A percentile compares a stretch with the other conserved stretches of the same genome.
These are phyloP conservation scores for Malus asiatica DNA, from an alignment of 306 rosid genomes.

Conservation along the genomic window DNA sequence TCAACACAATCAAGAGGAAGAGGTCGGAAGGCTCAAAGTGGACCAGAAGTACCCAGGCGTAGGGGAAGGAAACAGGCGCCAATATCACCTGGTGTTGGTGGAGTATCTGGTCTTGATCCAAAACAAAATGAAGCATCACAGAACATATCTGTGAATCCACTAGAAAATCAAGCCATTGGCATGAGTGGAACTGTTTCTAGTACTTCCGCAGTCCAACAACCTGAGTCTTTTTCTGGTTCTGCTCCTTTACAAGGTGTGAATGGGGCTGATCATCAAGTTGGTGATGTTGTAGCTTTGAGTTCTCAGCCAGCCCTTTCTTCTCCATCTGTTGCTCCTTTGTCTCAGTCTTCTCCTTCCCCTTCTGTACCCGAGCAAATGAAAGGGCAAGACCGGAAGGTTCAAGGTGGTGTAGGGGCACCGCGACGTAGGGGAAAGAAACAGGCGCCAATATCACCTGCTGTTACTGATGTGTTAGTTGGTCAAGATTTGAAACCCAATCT, in stretches of 20 bases:
- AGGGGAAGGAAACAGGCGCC: slow-evolving; percentile 71
- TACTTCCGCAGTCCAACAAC: slow-evolving; percentile 25
- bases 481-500: slow-evolving; percentile 35
- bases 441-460: slow-evolving; percentile 24
- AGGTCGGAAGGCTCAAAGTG: slow-evolving; percentile 58
- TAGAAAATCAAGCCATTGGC: slow-evolving; percentile 37
- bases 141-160: slow-evolving; percentile 31
- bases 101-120: slow-evolving; percentile 41
- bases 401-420: slow-evolving; percentile 47
- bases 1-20: slow-evolving; percentile 53
- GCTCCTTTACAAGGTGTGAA: slow-evolving; percentile 28
- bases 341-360: slow-evolving; percentile 44
- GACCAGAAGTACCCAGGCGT: slow-evolving; percentile 52
- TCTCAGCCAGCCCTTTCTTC: slow-evolving; percentile 34
- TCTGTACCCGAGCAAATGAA: slow-evolving; percentile 37
- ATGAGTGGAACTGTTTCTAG: slow-evolving; percentile 30
- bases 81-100: slow-evolving; percentile 34
- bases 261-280: slow-evolving; percentile 29
- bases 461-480: slow-evolving; percentile 36
- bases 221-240: slow-evolving; percentile 36
- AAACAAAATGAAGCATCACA: slow-evolving; percentile 45
- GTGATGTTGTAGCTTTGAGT: slow-evolving; percentile 35
- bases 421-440: slow-evolving; percentile 86
- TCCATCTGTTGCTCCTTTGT: slow-evolving; percentile 35
- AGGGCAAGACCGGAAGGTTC: slow-evolving; percentile 53